Evolutionary conservation across 805 yeast species (phyloP).

Genomic region (Nadsonia fulvescens): DNA sequence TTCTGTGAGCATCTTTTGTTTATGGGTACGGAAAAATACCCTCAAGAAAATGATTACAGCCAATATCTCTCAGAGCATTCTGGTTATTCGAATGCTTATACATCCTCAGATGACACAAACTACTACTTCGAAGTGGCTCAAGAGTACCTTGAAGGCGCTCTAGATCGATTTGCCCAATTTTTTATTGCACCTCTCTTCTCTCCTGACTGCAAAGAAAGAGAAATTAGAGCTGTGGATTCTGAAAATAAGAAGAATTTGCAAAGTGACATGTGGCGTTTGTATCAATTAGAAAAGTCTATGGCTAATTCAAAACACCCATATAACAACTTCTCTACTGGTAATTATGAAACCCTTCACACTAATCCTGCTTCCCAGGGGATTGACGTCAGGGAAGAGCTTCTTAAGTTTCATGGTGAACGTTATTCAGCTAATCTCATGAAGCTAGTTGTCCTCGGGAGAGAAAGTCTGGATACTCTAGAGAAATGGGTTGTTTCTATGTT

Average conservation of each 20-base stretch:
- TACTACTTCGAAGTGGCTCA: constrained; percentile 74
- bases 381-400: constrained; percentile 65
- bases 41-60: constrained; percentile 55
- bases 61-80: constrained; percentile 66
- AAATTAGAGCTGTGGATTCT: constrained; percentile 85
- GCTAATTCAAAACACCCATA: constrained; percentile 68
- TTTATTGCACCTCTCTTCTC: constrained; percentile 71
- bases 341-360: constrained; percentile 50
- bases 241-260: constrained; percentile 91
- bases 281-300: constrained; percentile 63
- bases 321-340: constrained; percentile 83
- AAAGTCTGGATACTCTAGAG: constrained; percentile 52
- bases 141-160: constrained; percentile 64
- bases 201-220: constrained; percentile 67
- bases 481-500: constrained; percentile 54
- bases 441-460: constrained; percentile 69
- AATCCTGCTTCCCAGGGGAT: constrained; percentile 41
- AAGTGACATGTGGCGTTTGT: constrained; percentile 73
- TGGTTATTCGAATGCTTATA: constrained; percentile 84
- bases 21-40: constrained; percentile 67
- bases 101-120: constrained; percentile 77
- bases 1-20: constrained; percentile 71
- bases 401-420: constrained; percentile 50
- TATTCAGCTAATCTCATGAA: constrained; percentile 85
- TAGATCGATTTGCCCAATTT: constrained; percentile 86